These are phyloP conservation scores for Spergularia bocconei DNA, from an alignment of 148 eudicot species.

Conservation along the genomic window DNA sequence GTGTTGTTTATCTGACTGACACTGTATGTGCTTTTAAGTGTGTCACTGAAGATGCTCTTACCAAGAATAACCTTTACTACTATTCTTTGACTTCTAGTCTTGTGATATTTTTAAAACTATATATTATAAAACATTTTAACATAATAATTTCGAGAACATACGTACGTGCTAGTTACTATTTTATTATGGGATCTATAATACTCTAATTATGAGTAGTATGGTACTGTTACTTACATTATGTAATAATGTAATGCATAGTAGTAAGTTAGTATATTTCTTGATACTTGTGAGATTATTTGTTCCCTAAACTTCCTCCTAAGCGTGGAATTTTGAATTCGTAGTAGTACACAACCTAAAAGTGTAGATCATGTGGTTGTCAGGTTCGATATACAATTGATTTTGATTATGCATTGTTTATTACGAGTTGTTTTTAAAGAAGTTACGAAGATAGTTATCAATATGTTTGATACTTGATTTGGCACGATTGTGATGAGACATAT, in stretches of 20 bases:
- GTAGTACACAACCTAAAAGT: not conserved
- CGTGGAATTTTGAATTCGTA: not conserved
- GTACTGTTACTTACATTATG: too few relatives aligned
- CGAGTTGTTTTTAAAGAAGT: too few relatives aligned
- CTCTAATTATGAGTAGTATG: too few relatives aligned
- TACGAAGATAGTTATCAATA: too few relatives aligned
- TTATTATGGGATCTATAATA: too few relatives aligned
- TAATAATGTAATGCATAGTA: too few relatives aligned
- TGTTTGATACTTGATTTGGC: too few relatives aligned
- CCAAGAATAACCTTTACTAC: conserved; percentile 4
- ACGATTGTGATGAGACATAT: too few relatives aligned
- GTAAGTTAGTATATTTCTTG: not conserved
- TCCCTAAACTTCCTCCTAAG: not conserved
- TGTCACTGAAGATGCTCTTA: conserved; percentile 10
- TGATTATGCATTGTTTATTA: too few relatives aligned
- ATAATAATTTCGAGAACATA: not conserved
- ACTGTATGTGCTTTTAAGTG: not conserved
- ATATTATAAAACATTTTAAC: not conserved
- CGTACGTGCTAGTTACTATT: not conserved
- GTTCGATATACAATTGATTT: too few relatives aligned
- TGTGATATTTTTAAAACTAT: not conserved
- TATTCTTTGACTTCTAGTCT: conserved; percentile 13
- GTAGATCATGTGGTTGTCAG: not conserved
- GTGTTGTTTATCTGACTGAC: not conserved
- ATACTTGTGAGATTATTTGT: not conserved